Conservation (phyloP, 2,329 filamentous ascomycete genomes). For the Trichoderma sp. region DNA sequence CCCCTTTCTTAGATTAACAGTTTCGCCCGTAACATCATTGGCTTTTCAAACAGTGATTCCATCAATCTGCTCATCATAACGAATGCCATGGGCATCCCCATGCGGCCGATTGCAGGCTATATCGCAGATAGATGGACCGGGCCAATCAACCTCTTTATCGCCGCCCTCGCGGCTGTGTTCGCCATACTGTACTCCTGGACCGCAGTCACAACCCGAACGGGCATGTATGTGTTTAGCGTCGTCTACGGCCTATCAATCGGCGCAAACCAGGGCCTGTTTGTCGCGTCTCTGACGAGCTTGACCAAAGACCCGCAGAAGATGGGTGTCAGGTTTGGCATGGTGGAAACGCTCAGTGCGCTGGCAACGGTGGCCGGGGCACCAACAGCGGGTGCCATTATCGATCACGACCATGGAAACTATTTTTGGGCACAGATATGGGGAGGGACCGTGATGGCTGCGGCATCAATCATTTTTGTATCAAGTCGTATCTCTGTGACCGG, state of each 20-base stretch:
- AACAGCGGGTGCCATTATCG: constrained; percentile 51
- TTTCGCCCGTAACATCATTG: constrained; percentile 48
- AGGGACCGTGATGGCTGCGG: constrained; percentile 46
- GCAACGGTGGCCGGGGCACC: constrained; percentile 51
- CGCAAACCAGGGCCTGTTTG: constrained; percentile 48
- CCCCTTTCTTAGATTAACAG: constrained; percentile 46
- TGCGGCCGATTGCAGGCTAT: constrained; percentile 57
- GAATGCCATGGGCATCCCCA: constrained; percentile 59
- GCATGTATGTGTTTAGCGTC: constrained; percentile 51
- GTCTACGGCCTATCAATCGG: constrained; percentile 52
- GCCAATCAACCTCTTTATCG: constrained; percentile 58
- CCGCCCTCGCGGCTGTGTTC: constrained; percentile 50
- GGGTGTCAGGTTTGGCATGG: constrained; percentile 53
- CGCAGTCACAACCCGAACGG: constrained; percentile 47
- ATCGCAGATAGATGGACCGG: constrained; percentile 58
- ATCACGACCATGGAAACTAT: constrained; percentile 45
- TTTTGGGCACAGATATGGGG: constrained; percentile 54
- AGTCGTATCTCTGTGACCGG: constrained; percentile 45
- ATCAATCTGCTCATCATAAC: constrained; percentile 60
- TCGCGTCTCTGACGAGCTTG: constrained; percentile 47
- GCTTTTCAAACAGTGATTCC: constrained; percentile 53
- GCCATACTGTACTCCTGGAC: constrained; percentile 61
- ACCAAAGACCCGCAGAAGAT: constrained; percentile 50
- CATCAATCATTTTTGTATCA: constrained; percentile 39
- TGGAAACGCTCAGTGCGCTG: constrained; percentile 48